Percentiles rank a stretch among this genome's conserved stretches.
Conservation (phyloP, 2,329 filamentous ascomycete genomes). For the Aspergillus sp. region DNA sequence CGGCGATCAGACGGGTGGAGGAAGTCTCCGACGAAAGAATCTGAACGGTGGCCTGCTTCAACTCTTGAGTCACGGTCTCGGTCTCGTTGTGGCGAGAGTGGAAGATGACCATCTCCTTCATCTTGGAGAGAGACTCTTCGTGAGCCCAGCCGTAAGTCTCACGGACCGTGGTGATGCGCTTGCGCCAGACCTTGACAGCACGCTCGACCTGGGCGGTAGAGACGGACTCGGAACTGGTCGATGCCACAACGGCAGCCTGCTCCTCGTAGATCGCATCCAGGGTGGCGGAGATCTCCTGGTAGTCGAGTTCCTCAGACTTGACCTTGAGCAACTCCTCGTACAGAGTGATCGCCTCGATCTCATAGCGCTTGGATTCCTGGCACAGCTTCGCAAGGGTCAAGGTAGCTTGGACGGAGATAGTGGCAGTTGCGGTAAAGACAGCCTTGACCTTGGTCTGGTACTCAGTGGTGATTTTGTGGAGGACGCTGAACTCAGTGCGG, state of each 20-base stretch:
- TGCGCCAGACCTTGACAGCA: constrained; percentile 29
- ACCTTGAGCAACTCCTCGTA: constrained; percentile 40
- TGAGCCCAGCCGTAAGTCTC: constrained; percentile 40
- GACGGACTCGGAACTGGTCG: constrained; percentile 22
- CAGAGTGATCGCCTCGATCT: constrained; percentile 34
- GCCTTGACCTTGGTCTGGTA: constrained; percentile 36
- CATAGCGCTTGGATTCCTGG: constrained; percentile 38
- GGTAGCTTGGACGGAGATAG: constrained; percentile 39
- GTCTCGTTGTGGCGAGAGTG: constrained; percentile 34
- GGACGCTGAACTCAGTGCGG: constrained; percentile 28
- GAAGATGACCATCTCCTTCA: constrained; percentile 38
- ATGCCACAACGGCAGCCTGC: constrained; percentile 26
- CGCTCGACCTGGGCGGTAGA: constrained; percentile 31
- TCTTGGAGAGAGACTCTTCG: constrained; percentile 37
- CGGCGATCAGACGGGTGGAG: constrained; percentile 29
- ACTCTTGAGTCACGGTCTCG: constrained; percentile 30
- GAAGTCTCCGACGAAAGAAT: constrained; percentile 35
- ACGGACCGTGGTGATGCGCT: constrained; percentile 31
- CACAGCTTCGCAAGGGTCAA: constrained; percentile 37
- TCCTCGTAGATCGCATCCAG: constrained; percentile 42
- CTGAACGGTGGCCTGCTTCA: constrained; percentile 34
- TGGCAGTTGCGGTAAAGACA: constrained; percentile 34
- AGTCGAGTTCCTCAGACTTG: constrained; percentile 41
- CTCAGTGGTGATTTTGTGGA: constrained; percentile 37
- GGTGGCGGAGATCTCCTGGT: constrained; percentile 33